phyloP scores from a whole-genome alignment of 1,284 basidiomycete genomes.

The Ceratobasidium sp. region DNA sequence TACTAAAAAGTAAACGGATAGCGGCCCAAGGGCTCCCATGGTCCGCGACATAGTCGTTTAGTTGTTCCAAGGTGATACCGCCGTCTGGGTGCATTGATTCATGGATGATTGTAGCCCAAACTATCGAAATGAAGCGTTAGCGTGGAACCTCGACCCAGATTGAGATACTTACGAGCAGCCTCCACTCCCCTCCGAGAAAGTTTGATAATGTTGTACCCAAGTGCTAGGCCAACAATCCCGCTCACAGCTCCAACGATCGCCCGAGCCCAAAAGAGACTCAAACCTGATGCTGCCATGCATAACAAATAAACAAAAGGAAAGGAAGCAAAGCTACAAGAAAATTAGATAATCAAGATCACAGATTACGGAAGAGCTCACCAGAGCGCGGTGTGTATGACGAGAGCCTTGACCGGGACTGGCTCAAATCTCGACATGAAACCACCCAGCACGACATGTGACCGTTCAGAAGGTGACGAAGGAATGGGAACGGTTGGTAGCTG shows the following conservation, averaged over 20 bases:
- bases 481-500: conserved; percentile 39
- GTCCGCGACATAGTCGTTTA: conserved; percentile 23
- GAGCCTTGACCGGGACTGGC: conserved; percentile 7
- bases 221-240: conserved; percentile 23
- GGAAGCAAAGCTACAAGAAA: conserved; percentile 8
- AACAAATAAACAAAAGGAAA: conserved; percentile 36
- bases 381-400: conserved; percentile 21
- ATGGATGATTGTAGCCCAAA: conserved; percentile 40
- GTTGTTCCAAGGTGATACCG: conserved; percentile 33
- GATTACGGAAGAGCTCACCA: conserved; percentile 8
- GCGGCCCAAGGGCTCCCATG: conserved; percentile 33
- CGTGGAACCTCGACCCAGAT: not conserved
- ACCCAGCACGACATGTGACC: not conserved
- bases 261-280: conserved; percentile 23
- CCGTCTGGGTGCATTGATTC: conserved; percentile 40
- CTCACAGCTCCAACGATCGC: conserved; percentile 30
- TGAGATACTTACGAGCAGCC: conserved; percentile 12
- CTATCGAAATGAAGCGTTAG: not conserved
- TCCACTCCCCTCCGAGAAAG: conserved; percentile 32
- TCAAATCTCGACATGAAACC: conserved; percentile 34
- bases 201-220: conserved; percentile 37
- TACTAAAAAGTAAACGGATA: conserved; percentile 20
- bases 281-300: conserved; percentile 23
- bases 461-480: conserved; percentile 9
- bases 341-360: not conserved